Base-by-base conservation (phyloP, 2,329 filamentous ascomycete genomes). In the Fonsecaea pedrosoi region DNA sequence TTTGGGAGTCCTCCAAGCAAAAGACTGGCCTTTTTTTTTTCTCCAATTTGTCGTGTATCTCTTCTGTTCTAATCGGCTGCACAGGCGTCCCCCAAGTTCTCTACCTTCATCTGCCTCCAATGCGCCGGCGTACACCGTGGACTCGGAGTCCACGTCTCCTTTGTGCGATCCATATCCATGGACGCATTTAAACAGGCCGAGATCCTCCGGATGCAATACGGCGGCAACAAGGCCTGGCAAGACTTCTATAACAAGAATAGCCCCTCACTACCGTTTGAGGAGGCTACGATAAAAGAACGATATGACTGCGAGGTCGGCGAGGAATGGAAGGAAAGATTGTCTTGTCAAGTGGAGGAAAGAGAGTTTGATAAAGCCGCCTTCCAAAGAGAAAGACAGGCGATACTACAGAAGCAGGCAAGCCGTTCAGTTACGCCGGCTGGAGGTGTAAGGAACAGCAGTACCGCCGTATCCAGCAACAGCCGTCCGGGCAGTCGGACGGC, bases 101-200 rank as follows among this genome's bases (percentile, higher is more conserved):
- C 94, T 77, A 92, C 97, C 79, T 99, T 99, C 83, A 97, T 99
- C 85, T 99, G 95, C 81, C 89, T 99, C 60, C 92, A 90, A 70
- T 99, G 95, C 83, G 94, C 94, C 38, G 95, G 95, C 73, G 92
- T 95, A 61, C 95, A 99, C 82, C 91, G 95, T 70, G 93, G 93
- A 2, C 88, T 99, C 35, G 95, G 95, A 69, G 95, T 99, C 40
- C 95, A 99, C 83, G 97, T 99, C 79, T 97, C 93, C 77, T 99
- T 99, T 82, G 94, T 99, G 71, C 91, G 95, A 67, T 95, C 91
- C 75, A 95, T 98, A 76, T 97, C 92, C 69, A 99, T 99, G 95
- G 95, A 99, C 82, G 93, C 93, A 65, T 98, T 99, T 84, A 99
- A 99, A 80, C 87, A 89, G 71, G 86, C 87, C 74, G 95, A 99